Evolutionary conservation across 371 early-diverging fungal genomes (phyloP), one percentile per base, ranked within the genome.

Genomic region (Mortierella sp.): DNA sequence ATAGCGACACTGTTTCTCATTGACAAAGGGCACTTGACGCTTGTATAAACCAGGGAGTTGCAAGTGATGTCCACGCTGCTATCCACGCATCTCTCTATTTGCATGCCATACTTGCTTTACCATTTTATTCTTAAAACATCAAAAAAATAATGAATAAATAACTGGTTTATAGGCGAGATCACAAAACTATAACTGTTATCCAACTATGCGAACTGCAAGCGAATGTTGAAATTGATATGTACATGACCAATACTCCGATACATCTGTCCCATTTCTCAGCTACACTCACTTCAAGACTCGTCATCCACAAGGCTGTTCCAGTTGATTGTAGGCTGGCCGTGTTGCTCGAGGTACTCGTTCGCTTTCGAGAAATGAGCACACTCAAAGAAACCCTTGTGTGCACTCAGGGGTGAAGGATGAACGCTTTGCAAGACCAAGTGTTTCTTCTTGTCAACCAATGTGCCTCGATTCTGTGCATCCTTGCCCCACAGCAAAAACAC

Each of bases 401-500:
- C 98, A 45, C 96, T 94, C 36, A 99, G 86, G 19, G 99, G 99
- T 22, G 96, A 96, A 66, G 99, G 99, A 85, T 99, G 99, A 3
- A 94, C 95, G 8, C 95, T 85, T 66, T 90, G 90, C 47, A 99
- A 84, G 5, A 99, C 93, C 58, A 95, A 77, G 84, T 99, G 99
- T 85, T 90, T 89, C 38, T 78, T 88, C 90, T 85, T 84, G 70
- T 88, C 86, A 38, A 94, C 88, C 41, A 76, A 74, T 0, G 85
- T 79, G 8, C 91, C 92, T 65, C 96, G 95, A 84, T 92, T 91
- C 71, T 94, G 93, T 13, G 98, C 97, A 84, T 92, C 88, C 6
- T 82, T 73, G n/a, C 99, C 99, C 99, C 99, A 99, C n/a, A 99
- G 88, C 86, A 99, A 92, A 86, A 99, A 99, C 48, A 98, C 99